Percentiles rank a stretch among this genome's conserved stretches.
These are phyloP conservation scores for Cryomyces minteri DNA, from an alignment of 495 filamentous ascomycete genomes.

Conservation along the genomic window DNA sequence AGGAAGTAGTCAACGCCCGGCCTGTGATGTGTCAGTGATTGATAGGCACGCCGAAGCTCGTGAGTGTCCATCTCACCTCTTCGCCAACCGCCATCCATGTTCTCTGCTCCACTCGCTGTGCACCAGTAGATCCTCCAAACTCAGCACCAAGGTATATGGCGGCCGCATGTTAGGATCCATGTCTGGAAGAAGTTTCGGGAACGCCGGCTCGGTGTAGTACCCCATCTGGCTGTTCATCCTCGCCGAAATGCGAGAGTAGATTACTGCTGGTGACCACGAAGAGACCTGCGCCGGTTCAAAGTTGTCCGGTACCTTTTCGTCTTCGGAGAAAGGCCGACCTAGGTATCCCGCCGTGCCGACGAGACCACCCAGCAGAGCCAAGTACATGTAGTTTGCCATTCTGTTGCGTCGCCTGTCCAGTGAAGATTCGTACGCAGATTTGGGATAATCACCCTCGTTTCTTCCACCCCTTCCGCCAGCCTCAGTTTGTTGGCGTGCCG, in stretches of 20 bases:
- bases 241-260: conserved; percentile 61
- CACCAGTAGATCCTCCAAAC: conserved; percentile 82
- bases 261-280: conserved; percentile 52
- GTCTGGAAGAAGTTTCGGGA: conserved; percentile 84
- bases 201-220: conserved; percentile 93
- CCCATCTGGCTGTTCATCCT: conserved; percentile 52
- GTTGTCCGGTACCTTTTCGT: conserved; percentile 28
- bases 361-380: conserved; percentile 22
- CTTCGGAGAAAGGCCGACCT: conserved; percentile 70
- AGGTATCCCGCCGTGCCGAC: conserved; percentile 43
- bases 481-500: conserved; percentile 27
- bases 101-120: conserved; percentile 88
- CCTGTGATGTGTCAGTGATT: conserved; percentile 12
- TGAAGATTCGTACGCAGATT: conserved; percentile 78
- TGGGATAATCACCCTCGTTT: conserved; percentile 39
- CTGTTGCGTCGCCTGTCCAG: conserved; percentile 59
- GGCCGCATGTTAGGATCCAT: conserved; percentile 61
- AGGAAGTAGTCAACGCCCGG: conserved; percentile 95
- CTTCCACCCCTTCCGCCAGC: conserved; percentile 29
- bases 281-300: conserved; percentile 50
- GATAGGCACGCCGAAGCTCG: too few relatives aligned
- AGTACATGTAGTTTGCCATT: conserved; percentile 50
- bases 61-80: conserved; percentile 21
- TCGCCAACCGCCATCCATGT: conserved; percentile 89
- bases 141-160: conserved; percentile 86